Evolutionary conservation across 306 rosid species (phyloP).

Genomic region (Chamaecrista fasciculata): DNA sequence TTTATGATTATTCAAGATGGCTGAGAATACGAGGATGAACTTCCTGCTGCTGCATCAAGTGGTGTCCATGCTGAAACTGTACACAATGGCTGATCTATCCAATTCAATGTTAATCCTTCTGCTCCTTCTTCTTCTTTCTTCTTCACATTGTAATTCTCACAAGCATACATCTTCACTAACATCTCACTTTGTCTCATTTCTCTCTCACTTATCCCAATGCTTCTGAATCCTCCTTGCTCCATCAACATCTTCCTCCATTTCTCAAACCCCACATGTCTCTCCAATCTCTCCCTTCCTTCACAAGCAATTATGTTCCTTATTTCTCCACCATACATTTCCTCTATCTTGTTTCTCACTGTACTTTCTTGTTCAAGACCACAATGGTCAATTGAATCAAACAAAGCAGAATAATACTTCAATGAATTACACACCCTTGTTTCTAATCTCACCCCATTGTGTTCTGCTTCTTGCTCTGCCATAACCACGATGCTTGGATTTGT

Average conservation of each 20-base stretch:
- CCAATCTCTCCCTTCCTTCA: slow-evolving; percentile 78
- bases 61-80: slow-evolving; percentile 91
- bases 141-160: slow-evolving; percentile 52
- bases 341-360: slow-evolving; percentile 56
- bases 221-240: slow-evolving; percentile 74
- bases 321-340: slow-evolving; percentile 79
- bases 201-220: slow-evolving; percentile 53
- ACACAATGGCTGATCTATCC: slow-evolving; percentile 75
- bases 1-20: slow-evolving; percentile 42
- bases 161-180: slow-evolving; percentile 71
- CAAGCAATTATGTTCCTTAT: slow-evolving; percentile 84
- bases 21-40: slow-evolving; percentile 67
- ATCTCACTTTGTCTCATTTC: slow-evolving; percentile 66
- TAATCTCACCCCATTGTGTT: slow-evolving; percentile 61
- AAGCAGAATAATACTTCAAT: slow-evolving; percentile 66
- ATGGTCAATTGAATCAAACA: slow-evolving; percentile 69
- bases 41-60: slow-evolving; percentile 52
- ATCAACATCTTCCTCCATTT: slow-evolving; percentile 80
- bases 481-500: slow-evolving; percentile 61
- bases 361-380: slow-evolving; percentile 63
- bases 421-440: slow-evolving; percentile 71
- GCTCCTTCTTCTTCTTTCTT: slow-evolving; percentile 53
- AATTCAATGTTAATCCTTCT: slow-evolving; percentile 55
- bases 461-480: slow-evolving; percentile 86
- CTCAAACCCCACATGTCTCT: slow-evolving; percentile 77